Base-by-base conservation (phyloP, 176 grass and related monocot genomes). In the Oryza meyeriana region DNA sequence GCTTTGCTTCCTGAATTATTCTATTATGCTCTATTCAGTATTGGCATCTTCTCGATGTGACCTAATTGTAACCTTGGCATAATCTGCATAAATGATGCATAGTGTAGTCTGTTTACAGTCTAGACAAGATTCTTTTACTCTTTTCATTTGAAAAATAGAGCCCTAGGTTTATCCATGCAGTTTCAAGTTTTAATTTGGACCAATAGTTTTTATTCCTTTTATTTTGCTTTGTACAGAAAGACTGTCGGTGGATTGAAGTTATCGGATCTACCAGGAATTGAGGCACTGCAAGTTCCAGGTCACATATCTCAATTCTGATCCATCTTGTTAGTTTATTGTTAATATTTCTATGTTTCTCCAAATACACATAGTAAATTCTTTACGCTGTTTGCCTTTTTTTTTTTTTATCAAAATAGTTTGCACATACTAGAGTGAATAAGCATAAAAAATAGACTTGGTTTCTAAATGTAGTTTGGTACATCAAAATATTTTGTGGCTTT, bases 211-310 rank as follows among this genome's bases (percentile, higher is more conserved):
- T 52, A 28, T 72, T 6, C 32, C 17, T 68, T 35, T 62, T 32
- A 27, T 58, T 59, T 84, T 81, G 14, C 35, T 52, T 52, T 85
- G 62, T 76, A 29, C 81, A 98, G 96, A 64, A 98, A 98, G 75
- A 93, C 87, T 52, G 96, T 98, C 80, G 93, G 92, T 82, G 96
- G 96, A 33, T 89, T 95, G 44, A 98, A 98, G 69, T 79, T 98
- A 75, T 90, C 69, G 45, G 93, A 98, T 90, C 90, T 98, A 82
- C 96, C 93, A 81, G 96, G 96, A 44, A 69, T 98, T 18, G 96
- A 98, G 68, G 92, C 90, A 36, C 85, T 98, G 81, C 92, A 98
- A 95, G 82, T 91, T 87, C 90, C 87, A 95, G 95, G 95, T 98
- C 29, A 72, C 71, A 86, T 75, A 79, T 70, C 58, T 45, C 17